A percentile compares a stretch with the other conserved stretches of the same genome.
Evolutionary conservation across 768 basidiomycete species (phyloP).

Genomic region (Clitopilus passeckerianus): DNA sequence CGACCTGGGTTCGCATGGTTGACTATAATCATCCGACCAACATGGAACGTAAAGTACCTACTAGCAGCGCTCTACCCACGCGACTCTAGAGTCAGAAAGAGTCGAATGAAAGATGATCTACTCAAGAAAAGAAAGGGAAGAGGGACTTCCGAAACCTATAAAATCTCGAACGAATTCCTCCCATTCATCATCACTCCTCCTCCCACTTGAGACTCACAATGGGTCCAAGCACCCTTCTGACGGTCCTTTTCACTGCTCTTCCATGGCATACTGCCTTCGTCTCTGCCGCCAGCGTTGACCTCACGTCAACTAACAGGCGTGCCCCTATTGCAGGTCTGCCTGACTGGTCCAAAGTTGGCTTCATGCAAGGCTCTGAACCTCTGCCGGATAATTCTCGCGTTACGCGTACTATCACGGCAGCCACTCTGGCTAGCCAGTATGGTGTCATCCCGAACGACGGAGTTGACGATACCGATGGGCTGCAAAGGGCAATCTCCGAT

Average conservation of each 20-base stretch:
- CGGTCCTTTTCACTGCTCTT: background rate
- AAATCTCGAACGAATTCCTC: background rate
- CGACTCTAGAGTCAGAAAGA: background rate
- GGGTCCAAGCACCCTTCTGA: background rate
- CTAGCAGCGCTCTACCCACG: background rate
- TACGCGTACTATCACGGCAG: background rate
- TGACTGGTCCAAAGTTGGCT: background rate
- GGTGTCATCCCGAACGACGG: conserved; percentile 7
- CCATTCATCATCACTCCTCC: background rate
- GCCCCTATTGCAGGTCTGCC: background rate
- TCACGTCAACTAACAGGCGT: background rate
- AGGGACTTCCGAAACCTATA: background rate
- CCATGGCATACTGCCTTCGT: background rate
- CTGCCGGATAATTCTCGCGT: conserved; percentile 1
- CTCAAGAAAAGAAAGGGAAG: background rate
- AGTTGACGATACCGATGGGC: conserved; percentile 3
- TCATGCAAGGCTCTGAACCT: background rate
- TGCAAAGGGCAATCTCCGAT: conserved; percentile 3
- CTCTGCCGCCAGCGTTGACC: background rate
- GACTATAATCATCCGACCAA: background rate
- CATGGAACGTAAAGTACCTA: background rate
- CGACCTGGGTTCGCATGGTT: too few species aligned
- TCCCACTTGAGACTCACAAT: background rate
- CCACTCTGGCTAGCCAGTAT: conserved; percentile 1
- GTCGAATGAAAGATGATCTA: background rate